Conservation (phyloP, 1,284 basidiomycete genomes). For the Hypsizygus ulmarius region DNA sequence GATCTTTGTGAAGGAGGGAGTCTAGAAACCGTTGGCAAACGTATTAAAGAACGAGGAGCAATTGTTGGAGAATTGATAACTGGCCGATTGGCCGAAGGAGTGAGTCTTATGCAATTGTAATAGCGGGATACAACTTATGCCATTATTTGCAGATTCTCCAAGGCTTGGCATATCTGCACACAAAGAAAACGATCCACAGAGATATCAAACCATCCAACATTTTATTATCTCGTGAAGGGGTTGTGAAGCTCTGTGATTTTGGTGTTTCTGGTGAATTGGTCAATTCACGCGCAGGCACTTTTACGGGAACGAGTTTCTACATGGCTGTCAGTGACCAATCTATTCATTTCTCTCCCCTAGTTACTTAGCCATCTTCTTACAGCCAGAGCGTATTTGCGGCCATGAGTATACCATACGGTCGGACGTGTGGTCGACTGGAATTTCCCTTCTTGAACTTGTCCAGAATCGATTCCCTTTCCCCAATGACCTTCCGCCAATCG, state of each 20-base stretch:
- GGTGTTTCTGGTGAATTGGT: slow-evolving; percentile 96
- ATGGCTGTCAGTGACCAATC: slow-evolving; percentile 78
- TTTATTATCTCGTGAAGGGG: slow-evolving; percentile 80
- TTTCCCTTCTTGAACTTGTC: slow-evolving; percentile 91
- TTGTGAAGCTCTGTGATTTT: slow-evolving; percentile 94
- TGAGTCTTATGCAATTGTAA: slow-evolving; percentile 33
- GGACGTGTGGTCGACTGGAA: slow-evolving; percentile 97
- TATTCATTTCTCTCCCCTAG: slow-evolving; percentile 9
- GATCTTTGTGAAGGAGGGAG: slow-evolving; percentile 89
- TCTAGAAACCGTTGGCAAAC: slow-evolving; percentile 84
- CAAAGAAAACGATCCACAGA: slow-evolving; percentile 90
- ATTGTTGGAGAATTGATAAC: slow-evolving; percentile 91
- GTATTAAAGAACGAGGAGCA: slow-evolving; percentile 78
- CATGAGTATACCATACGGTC: slow-evolving; percentile 89
- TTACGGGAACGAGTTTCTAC: slow-evolving; percentile 95
- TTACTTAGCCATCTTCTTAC: slow-evolving; percentile 13
- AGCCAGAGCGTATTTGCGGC: slow-evolving; percentile 94
- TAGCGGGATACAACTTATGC: slow-evolving; percentile 10
- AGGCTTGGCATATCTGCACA: slow-evolving; percentile 91
- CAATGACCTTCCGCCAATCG: slow-evolving; percentile 87
- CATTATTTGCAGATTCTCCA: slow-evolving; percentile 64
- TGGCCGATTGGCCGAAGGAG: slow-evolving; percentile 89
- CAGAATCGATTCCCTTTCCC: slow-evolving; percentile 97
- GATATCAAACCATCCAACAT: slow-evolving; percentile 99
- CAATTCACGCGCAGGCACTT: slow-evolving; percentile 89